A percentile compares a stretch with the other conserved stretches of the same genome.
These are phyloP conservation scores for Chenopodium suecicum DNA, from an alignment of 148 eudicot genomes.

Conservation along the genomic window DNA sequence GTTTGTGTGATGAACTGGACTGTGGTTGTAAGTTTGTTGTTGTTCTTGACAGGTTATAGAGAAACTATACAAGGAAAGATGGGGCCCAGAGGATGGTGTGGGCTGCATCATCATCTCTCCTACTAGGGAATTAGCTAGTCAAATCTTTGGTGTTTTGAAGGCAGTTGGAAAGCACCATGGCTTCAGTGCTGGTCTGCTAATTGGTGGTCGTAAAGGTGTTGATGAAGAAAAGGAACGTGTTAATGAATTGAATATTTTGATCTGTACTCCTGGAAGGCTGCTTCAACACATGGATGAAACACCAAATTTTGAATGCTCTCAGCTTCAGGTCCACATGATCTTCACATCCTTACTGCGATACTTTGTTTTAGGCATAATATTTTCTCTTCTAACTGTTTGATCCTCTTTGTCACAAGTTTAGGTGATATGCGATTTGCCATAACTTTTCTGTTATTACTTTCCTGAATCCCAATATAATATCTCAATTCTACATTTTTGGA, in stretches of 20 bases:
- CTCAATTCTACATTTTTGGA: not conserved
- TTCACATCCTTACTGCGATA: not conserved
- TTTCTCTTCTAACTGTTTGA: not conserved
- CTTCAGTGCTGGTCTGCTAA: slow-evolving; percentile 89
- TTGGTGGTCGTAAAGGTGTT: slow-evolving; percentile 92
- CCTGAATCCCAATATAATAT: not conserved
- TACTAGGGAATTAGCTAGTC: slow-evolving; percentile 83
- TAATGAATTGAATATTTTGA: slow-evolving; percentile 71
- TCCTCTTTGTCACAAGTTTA: not conserved
- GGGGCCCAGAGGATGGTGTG: slow-evolving; percentile 94
- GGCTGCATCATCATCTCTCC: slow-evolving; percentile 93
- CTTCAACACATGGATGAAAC: slow-evolving; percentile 98
- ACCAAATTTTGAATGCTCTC: slow-evolving; percentile 88
- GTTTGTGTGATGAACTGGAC: not conserved
- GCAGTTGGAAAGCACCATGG: slow-evolving; percentile 77
- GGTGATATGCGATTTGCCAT: not conserved
- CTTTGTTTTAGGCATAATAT: not conserved
- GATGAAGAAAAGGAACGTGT: slow-evolving; percentile 83
- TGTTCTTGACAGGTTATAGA: slow-evolving; percentile 59
- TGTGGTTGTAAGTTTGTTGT: not conserved
- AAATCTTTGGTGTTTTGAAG: slow-evolving; percentile 75
- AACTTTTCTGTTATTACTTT: not conserved
- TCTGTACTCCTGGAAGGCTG: slow-evolving; percentile 94
- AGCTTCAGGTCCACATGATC: slow-evolving; percentile 71
- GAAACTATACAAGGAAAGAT: slow-evolving; percentile 69